A percentile compares a stretch with the other conserved stretches of the same genome.
phyloP scores from a whole-genome alignment of 2,329 filamentous ascomycete genomes.

The Colletotrichum graminicola region DNA sequence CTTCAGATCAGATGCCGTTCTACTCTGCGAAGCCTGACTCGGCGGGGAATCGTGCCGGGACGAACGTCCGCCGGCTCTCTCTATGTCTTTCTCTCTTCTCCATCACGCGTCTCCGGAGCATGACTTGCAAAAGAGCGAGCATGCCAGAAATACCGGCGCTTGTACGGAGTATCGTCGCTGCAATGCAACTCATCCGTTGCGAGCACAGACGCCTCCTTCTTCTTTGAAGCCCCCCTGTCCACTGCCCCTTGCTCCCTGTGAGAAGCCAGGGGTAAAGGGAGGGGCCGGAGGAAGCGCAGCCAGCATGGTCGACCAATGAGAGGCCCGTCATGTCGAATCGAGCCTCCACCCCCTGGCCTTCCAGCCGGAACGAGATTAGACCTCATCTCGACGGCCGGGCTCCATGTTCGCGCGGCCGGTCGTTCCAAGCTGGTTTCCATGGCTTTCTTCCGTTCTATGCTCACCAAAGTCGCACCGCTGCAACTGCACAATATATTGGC shows the following conservation, averaged over 20 bases:
- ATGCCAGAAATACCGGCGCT: conserved; percentile 16
- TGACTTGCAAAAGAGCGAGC: background rate
- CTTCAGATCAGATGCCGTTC: conserved; percentile 24
- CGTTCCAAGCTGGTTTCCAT: conserved; percentile 34
- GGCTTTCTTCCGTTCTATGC: background rate
- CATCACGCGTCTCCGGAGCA: background rate
- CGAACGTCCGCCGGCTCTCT: background rate
- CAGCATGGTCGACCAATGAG: conserved; percentile 22
- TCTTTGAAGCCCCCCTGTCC: background rate
- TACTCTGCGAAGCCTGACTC: background rate
- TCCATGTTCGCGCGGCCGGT: conserved; percentile 31
- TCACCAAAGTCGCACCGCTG: conserved; percentile 4
- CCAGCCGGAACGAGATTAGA: conserved; percentile 27
- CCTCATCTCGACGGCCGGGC: conserved; percentile 40
- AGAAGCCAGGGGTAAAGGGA: conserved; percentile 17
- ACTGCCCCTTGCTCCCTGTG: background rate
- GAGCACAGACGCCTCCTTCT: conserved; percentile 5
- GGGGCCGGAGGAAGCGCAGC: background rate
- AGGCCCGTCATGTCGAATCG: conserved; percentile 6
- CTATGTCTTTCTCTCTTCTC: no score
- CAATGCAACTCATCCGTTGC: conserved; percentile 33
- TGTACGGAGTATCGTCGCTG: conserved; percentile 37
- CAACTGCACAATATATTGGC: conserved; percentile 3
- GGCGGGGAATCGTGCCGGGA: background rate
- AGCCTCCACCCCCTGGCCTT: background rate